phyloP scores from a whole-genome alignment of 169 alveolate species.

The Perkinsus chesapeaki region DNA sequence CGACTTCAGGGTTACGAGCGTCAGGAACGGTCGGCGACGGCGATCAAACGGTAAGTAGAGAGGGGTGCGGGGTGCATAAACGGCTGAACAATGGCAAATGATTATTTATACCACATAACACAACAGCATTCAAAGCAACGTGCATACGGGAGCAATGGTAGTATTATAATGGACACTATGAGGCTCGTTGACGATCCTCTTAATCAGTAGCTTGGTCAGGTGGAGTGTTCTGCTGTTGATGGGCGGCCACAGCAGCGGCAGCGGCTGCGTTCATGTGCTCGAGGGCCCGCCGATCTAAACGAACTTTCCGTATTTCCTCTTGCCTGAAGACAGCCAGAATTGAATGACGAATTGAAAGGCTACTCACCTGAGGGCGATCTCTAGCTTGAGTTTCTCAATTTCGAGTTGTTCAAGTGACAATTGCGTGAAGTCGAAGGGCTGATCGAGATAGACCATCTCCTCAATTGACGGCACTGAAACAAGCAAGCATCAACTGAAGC shows the following conservation, averaged over 20 bases:
- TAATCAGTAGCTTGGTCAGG: not conserved
- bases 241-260: not conserved
- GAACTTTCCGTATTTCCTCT: not conserved
- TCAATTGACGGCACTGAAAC: not conserved
- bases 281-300: not conserved
- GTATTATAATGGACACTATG: not conserved
- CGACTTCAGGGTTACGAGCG: not conserved
- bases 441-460: not conserved
- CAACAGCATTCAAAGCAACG: not conserved
- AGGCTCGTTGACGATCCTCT: not conserved
- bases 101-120: no score
- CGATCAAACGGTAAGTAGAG: not conserved
- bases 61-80: not conserved
- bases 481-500: not conserved
- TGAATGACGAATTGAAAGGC: not conserved
- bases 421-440: not conserved
- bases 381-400: not conserved
- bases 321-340: not conserved
- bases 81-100: not conserved
- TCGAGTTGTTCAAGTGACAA: not conserved
- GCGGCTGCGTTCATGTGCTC: slow-evolving; percentile 1
- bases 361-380: not conserved
- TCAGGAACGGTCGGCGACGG: not conserved
- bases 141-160: not conserved
- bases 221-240: not conserved